Evolutionary conservation across 148 eudicot genomes (phyloP).

Genomic region (Cornus suecica): DNA sequence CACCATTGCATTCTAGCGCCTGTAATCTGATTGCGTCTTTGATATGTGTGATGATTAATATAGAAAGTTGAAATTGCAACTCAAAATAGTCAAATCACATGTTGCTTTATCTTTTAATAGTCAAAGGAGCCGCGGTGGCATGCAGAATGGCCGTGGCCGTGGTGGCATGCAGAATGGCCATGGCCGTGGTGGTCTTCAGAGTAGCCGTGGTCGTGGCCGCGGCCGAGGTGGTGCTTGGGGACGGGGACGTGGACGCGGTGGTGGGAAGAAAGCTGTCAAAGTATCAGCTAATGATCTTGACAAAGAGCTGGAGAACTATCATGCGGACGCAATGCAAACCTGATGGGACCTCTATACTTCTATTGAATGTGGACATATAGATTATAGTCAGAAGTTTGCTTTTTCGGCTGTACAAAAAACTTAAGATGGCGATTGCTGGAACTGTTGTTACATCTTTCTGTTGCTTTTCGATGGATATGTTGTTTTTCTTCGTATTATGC

Average conservation of each 20-base stretch:
- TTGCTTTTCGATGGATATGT: background rate
- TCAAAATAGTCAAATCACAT: background rate
- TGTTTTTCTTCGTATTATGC: background rate
- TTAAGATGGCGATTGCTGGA: background rate
- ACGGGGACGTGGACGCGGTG: conserved; percentile 41
- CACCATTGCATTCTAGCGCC: no score
- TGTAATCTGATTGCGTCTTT: no score
- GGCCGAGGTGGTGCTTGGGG: conserved; percentile 30
- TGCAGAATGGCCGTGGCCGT: conserved; percentile 37
- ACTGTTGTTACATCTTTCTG: background rate
- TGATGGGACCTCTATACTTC: conserved; percentile 2
- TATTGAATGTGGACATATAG: background rate
- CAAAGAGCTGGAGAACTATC: conserved; percentile 82
- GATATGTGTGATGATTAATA: no score
- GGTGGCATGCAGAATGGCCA: conserved; percentile 37
- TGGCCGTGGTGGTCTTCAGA: conserved; percentile 22
- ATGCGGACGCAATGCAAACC: conserved; percentile 74
- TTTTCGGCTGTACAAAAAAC: background rate
- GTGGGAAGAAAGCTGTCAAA: conserved; percentile 43
- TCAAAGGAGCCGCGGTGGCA: conserved; percentile 61
- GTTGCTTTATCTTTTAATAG: conserved; percentile 19
- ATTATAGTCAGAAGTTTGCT: conserved; percentile 3
- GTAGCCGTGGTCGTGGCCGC: conserved; percentile 22
- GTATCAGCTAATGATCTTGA: conserved; percentile 87
- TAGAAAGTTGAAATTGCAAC: no score